Conservation (phyloP, 2,329 filamentous ascomycete species). For the Aspergillus pseudotamarii region DNA sequence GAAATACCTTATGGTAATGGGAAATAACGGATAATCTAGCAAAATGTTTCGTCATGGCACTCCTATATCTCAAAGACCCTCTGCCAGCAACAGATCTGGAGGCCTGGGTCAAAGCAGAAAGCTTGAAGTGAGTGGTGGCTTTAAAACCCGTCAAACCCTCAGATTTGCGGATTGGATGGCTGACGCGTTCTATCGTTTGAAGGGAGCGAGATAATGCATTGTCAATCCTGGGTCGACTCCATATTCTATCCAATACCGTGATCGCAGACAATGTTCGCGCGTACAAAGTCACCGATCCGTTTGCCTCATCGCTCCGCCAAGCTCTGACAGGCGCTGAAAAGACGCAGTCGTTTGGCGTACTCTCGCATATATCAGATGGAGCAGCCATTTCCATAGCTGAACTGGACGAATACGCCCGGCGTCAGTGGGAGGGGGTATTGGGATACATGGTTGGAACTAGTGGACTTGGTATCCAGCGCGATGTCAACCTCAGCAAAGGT, state of each 20-base stretch:
- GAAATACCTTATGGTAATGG: not conserved
- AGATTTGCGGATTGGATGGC: conserved; percentile 2
- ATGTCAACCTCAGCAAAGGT: conserved; percentile 65
- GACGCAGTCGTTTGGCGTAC: conserved; percentile 88
- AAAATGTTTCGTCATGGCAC: conserved; percentile 93
- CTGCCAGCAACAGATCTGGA: conserved; percentile 81
- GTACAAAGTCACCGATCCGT: conserved; percentile 77
- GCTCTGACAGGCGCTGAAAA: conserved; percentile 85
- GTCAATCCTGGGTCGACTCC: conserved; percentile 78
- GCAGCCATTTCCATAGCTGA: conserved; percentile 68
- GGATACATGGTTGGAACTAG: conserved; percentile 81
- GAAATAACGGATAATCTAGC: conserved; percentile 53
- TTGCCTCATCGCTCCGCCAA: conserved; percentile 78
- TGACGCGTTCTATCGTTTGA: not conserved
- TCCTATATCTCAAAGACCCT: conserved; percentile 85
- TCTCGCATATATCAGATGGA: conserved; percentile 66
- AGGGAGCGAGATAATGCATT: conserved; percentile 84
- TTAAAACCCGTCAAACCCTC: not conserved
- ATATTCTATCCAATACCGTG: conserved; percentile 73
- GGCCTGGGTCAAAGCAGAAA: conserved; percentile 75
- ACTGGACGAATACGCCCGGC: conserved; percentile 81
- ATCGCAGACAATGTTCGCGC: conserved; percentile 66
- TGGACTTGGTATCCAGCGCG: conserved; percentile 51
- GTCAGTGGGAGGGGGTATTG: conserved; percentile 93
- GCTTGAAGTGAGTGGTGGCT: conserved; percentile 51